Conservation (phyloP, 2,329 filamentous ascomycete species). For the Aureobasidium sp. region DNA sequence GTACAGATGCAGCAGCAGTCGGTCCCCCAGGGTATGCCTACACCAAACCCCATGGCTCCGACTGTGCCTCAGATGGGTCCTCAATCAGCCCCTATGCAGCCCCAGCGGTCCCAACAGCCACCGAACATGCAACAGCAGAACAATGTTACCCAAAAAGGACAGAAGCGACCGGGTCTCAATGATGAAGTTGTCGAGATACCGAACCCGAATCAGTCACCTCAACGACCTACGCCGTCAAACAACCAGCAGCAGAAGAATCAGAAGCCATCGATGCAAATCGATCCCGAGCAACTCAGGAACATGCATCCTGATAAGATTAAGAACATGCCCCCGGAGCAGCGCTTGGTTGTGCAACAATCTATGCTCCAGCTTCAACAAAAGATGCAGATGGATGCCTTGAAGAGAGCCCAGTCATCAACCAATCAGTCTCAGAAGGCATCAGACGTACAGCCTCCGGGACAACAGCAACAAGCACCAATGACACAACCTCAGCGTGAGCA, state of each 20-base stretch:
- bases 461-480: slow-evolving; percentile 1
- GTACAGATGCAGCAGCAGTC: slow-evolving; percentile 25
- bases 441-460: neutral
- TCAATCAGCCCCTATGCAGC: slow-evolving; percentile 24
- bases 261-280: slow-evolving; percentile 15
- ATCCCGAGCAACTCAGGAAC: slow-evolving; percentile 12
- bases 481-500: slow-evolving; percentile 15
- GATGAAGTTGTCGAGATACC: slow-evolving; percentile 38
- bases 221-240: neutral
- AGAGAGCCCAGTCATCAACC: slow-evolving; percentile 23
- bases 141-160: slow-evolving; percentile 22
- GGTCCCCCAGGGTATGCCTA: slow-evolving; percentile 9
- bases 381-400: slow-evolving; percentile 24
- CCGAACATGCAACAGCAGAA: slow-evolving; percentile 19
- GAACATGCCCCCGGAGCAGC: slow-evolving; percentile 22
- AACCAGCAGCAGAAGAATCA: slow-evolving; percentile 19
- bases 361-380: slow-evolving; percentile 23
- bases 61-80: slow-evolving; percentile 26
- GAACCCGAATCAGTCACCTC: slow-evolving; percentile 24
- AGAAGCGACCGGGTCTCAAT: slow-evolving; percentile 31
- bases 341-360: slow-evolving; percentile 19
- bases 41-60: slow-evolving; percentile 17
- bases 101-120: slow-evolving; percentile 22
- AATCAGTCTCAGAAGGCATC: slow-evolving; percentile 11
- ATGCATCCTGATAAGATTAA: slow-evolving; percentile 23